phyloP scores from a whole-genome alignment of 108 stramenopile species.

The Cafeteria roenbergensis region DNA sequence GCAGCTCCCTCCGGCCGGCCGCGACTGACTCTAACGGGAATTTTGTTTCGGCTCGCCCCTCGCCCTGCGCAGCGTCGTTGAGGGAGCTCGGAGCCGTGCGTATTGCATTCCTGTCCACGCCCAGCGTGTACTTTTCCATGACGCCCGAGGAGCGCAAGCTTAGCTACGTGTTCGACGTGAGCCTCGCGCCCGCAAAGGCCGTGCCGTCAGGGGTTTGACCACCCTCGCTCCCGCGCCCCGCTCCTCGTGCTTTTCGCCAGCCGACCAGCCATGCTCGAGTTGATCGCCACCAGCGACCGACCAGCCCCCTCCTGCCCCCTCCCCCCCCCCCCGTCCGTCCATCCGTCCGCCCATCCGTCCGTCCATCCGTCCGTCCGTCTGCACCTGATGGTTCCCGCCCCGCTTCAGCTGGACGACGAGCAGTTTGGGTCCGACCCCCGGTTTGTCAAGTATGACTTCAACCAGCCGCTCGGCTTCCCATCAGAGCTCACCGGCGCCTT shows the following conservation, averaged over 20 bases:
- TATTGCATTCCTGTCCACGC: slow-evolving; percentile 57
- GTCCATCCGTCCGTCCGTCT: background rate
- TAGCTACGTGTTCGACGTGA: slow-evolving; percentile 53
- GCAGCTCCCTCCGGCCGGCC: too few species aligned
- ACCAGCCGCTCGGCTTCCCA: slow-evolving; percentile 36
- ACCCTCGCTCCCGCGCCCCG: too few species aligned
- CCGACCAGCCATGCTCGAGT: too few species aligned
- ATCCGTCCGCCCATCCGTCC: background rate
- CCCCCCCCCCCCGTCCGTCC: background rate
- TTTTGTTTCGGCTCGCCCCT: too few species aligned
- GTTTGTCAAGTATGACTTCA: slow-evolving; percentile 53
- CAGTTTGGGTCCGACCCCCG: slow-evolving; percentile 42
- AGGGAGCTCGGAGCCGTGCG: slow-evolving; percentile 19
- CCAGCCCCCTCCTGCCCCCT: too few species aligned
- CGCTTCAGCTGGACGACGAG: slow-evolving; percentile 17
- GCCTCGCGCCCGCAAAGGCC: background rate
- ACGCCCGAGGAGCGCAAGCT: slow-evolving; percentile 20
- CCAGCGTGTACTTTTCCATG: slow-evolving; percentile 52
- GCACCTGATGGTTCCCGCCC: background rate
- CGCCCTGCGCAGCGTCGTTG: too few species aligned
- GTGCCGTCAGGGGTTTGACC: background rate
- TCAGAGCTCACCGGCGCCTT: slow-evolving; percentile 29
- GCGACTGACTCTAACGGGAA: too few species aligned
- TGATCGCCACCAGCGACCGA: too few species aligned
- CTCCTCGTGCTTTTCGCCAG: too few species aligned